Conservation (phyloP, 306 rosid genomes). For the Lagenaria siceraria region DNA sequence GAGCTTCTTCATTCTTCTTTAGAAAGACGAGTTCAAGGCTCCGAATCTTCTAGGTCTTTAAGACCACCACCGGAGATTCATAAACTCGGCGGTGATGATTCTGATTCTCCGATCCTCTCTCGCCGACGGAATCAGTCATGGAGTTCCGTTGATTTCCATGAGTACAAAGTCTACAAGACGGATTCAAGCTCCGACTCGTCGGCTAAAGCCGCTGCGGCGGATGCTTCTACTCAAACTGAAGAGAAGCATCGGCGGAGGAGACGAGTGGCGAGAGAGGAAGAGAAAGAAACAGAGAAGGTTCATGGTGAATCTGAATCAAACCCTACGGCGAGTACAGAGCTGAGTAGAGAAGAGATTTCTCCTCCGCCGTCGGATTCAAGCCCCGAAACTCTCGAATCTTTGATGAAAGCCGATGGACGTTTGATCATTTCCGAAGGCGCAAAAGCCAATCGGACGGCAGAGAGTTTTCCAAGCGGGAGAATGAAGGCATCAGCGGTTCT, state of each 20-base stretch:
- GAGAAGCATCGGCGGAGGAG: conserved; percentile 62
- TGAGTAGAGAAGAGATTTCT: conserved; percentile 79
- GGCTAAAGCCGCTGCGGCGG: conserved; percentile 55
- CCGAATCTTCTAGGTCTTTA: conserved; percentile 42
- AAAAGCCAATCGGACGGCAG: conserved; percentile 30
- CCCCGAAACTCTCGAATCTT: conserved; percentile 76
- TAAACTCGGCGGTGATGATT: conserved; percentile 29
- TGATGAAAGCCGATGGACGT: conserved; percentile 76
- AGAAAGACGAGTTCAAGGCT: conserved; percentile 13
- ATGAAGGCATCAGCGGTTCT: conserved; percentile 72
- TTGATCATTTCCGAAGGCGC: conserved; percentile 20
- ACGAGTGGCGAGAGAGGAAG: conserved; percentile 27
- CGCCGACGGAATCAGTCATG: conserved; percentile 83
- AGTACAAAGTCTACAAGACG: conserved; percentile 80
- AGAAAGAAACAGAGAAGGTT: neutral
- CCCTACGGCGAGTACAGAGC: conserved; percentile 47
- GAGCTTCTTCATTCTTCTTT: conserved; percentile 44
- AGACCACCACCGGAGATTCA: conserved; percentile 34
- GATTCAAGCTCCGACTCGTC: conserved; percentile 60
- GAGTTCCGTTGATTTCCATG: conserved; percentile 68
- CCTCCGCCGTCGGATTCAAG: conserved; percentile 98
- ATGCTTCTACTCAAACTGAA: conserved; percentile 91
- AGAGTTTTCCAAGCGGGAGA: conserved; percentile 39
- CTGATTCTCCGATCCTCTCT: conserved; percentile 36
- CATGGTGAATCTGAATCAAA: conserved; percentile 7